Evolutionary conservation across 495 filamentous ascomycete species (phyloP).

Genomic region (Hypomontagnella monticulosa): DNA sequence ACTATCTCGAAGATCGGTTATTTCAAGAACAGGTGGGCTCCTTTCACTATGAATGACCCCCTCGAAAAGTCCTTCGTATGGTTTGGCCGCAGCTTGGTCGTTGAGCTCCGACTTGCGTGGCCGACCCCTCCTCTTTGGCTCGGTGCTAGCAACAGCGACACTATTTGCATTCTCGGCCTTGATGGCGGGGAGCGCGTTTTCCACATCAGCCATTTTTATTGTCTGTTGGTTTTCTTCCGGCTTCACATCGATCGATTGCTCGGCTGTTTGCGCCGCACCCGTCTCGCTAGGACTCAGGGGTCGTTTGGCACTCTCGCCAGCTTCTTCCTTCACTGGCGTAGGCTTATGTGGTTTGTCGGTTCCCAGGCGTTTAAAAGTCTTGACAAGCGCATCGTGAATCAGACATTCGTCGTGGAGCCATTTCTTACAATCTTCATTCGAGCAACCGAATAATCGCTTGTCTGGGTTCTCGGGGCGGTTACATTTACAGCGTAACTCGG

Average conservation of each 20-base stretch:
- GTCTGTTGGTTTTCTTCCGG: slow-evolving; percentile 44
- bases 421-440: slow-evolving; percentile 62
- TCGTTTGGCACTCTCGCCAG: slow-evolving; percentile 48
- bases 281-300: slow-evolving; percentile 57
- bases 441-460: slow-evolving; percentile 66
- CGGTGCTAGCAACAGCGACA: slow-evolving; percentile 19
- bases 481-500: slow-evolving; percentile 69
- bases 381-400: slow-evolving; percentile 58
- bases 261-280: slow-evolving; percentile 49
- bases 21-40: slow-evolving; percentile 50
- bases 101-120: slow-evolving; percentile 44
- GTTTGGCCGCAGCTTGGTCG: slow-evolving; percentile 47
- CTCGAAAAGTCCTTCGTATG: slow-evolving; percentile 57
- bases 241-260: slow-evolving; percentile 61
- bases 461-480: slow-evolving; percentile 71
- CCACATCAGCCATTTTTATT: slow-evolving; percentile 36
- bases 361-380: slow-evolving; percentile 58
- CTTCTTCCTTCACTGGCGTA: slow-evolving; percentile 47
- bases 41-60: slow-evolving; percentile 49
- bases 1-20: slow-evolving; percentile 54
- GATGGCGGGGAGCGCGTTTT: slow-evolving; percentile 21
- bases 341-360: slow-evolving; percentile 55
- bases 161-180: slow-evolving; percentile 27
- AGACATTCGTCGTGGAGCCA: slow-evolving; percentile 75
- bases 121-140: slow-evolving; percentile 44